Evolutionary conservation across 352 stramenopile genomes (phyloP).

Genomic region (Globisporangium perplexum): DNA sequence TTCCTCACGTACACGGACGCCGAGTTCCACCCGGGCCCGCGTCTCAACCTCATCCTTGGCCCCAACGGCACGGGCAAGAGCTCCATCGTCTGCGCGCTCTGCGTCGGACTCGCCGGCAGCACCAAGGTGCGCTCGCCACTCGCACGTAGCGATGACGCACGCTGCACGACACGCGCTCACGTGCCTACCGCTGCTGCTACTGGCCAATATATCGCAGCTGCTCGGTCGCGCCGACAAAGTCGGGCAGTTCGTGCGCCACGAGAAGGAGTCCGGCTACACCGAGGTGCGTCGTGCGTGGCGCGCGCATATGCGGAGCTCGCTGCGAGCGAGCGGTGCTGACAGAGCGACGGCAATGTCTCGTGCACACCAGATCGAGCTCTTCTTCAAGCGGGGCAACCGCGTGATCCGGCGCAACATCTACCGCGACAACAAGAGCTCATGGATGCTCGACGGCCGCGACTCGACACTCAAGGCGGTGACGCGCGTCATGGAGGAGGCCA

Average conservation of each 20-base stretch:
- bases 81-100: constrained; percentile 96
- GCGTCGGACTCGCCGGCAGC: constrained; percentile 93
- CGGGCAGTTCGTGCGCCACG: constrained; percentile 86
- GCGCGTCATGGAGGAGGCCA: constrained; percentile 76
- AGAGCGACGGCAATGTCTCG: too few species aligned
- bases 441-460: constrained; percentile 70
- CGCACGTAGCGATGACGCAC: too few species aligned
- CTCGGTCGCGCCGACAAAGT: constrained; percentile 94
- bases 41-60: constrained; percentile 97
- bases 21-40: constrained; percentile 87
- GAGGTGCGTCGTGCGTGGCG: constrained; percentile 22
- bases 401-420: constrained; percentile 92
- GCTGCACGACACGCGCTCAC: not conserved
- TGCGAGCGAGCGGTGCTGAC: too few species aligned
- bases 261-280: constrained; percentile 81
- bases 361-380: constrained; percentile 95
- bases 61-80: constrained; percentile 95
- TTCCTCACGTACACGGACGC: constrained; percentile 93
- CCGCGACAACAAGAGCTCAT: constrained; percentile 82
- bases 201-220: constrained; percentile 40
- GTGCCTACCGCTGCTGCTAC: not conserved
- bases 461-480: constrained; percentile 63
- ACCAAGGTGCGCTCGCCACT: constrained; percentile 82
- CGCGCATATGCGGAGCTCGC: too few species aligned
- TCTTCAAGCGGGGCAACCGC: constrained; percentile 62